Evolutionary conservation across 495 filamentous ascomycete species (phyloP), one percentile per base, ranked within the genome.

Genomic region (Bathelium albidoporum): DNA sequence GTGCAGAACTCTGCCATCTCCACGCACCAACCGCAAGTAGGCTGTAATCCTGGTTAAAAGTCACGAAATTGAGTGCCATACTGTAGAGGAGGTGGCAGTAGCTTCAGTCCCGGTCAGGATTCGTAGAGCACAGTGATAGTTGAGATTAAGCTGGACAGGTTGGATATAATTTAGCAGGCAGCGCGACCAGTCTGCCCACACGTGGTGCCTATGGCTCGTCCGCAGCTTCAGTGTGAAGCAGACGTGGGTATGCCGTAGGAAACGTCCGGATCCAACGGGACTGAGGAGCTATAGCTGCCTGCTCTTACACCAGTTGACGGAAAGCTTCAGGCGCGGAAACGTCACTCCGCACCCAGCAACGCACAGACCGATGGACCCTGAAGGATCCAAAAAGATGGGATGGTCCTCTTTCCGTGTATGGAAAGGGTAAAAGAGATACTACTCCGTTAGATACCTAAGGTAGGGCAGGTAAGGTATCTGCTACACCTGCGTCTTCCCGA

Each of bases 1-100:
- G 36, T 7, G 29, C n/a, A 10, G 59, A 31, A 18, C 2, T 20
- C 2, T 24, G 14, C 12, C 26, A 11, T 14, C 11, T 60, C 60
- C 60, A 72, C 86, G 67, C 78, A 89, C 90, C 93, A 66, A 96
- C 90, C 78, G 92, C 94, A 64, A 98, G 80, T 73, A 91, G 90
- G 81, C 89, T 95, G 81, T 95, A 89, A 81, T 98, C 94, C 78
- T 98, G 94, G 76, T 98, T 98, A 77, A 97, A 98, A 20, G 91
- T 97, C 70, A 98, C 89, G 73, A 93, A 98, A 74, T 97, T 98
- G 82, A 98, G 93, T 76, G 86, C 84, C 62, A 74, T 82, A 68
- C 28, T 63, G 58, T 14, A 58, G 29, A 36, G 60, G 31, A 55
- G n/a, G n/a, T n/a, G n/a, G n/a, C n/a, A n/a, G n/a, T n/a, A n/a